Evolutionary conservation across 768 basidiomycete species (phyloP).

Genomic region (Boletus reticuloceps): DNA sequence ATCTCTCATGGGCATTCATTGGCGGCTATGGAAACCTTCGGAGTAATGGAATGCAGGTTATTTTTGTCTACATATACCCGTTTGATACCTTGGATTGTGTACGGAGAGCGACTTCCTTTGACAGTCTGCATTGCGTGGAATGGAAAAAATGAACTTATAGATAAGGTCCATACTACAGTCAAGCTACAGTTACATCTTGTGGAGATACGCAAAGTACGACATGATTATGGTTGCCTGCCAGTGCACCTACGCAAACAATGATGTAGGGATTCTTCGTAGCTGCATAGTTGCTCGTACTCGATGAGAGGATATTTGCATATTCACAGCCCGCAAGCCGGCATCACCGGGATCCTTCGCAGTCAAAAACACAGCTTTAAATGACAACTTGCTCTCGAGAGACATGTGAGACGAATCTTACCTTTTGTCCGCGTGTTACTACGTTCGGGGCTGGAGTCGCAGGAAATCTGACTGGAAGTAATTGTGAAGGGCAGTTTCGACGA

Average conservation of each 20-base stretch:
- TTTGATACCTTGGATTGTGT: too few relatives aligned
- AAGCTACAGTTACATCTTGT: not conserved
- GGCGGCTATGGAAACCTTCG: too few relatives aligned
- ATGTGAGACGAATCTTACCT: not conserved
- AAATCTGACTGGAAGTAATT: constrained; percentile 5
- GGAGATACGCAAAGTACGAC: not conserved
- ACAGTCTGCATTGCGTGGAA: not conserved
- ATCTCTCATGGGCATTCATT: not conserved
- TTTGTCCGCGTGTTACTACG: not conserved
- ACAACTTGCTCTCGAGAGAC: not conserved
- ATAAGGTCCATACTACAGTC: not conserved
- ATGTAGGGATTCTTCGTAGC: not conserved
- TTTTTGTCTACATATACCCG: not conserved
- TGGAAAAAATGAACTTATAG: not conserved
- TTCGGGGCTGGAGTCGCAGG: not conserved
- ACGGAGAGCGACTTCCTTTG: not conserved
- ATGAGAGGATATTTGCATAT: not conserved
- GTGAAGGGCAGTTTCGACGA: constrained; percentile 5
- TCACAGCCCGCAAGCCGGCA: not conserved
- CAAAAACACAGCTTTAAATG: not conserved
- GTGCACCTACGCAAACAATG: not conserved
- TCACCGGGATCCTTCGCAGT: not conserved
- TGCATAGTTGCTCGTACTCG: not conserved
- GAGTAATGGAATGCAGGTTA: not conserved
- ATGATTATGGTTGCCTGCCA: not conserved